phyloP scores from a whole-genome alignment of 345 rosid species.

The Populus simonii region DNA sequence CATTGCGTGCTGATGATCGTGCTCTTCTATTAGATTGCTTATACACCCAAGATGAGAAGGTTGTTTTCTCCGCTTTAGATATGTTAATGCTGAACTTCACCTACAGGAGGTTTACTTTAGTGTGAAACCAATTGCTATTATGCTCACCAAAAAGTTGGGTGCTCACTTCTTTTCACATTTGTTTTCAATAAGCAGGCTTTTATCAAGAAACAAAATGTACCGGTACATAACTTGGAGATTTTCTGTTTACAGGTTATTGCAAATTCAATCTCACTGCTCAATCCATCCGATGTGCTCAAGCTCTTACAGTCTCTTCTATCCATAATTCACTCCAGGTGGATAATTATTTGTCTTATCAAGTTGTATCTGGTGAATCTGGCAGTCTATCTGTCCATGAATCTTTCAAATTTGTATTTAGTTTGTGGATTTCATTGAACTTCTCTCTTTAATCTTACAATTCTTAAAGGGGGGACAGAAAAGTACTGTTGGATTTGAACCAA shows the following conservation, averaged over 20 bases:
- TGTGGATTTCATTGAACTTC: not conserved
- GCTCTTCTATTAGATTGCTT: slow-evolving; percentile 86
- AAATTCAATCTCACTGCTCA: slow-evolving; percentile 69
- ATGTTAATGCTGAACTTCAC: not conserved
- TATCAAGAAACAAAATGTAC: not conserved
- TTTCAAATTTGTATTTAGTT: not conserved
- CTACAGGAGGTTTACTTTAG: not conserved
- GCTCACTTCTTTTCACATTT: not conserved
- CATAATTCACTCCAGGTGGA: slow-evolving; percentile 74
- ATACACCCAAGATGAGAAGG: slow-evolving; percentile 87
- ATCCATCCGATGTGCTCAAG: slow-evolving; percentile 73
- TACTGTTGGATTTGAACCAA: not conserved
- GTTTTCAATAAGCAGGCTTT: not conserved
- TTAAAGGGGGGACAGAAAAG: not conserved
- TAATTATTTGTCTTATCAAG: not conserved
- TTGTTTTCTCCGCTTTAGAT: slow-evolving; percentile 9
- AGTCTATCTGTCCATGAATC: not conserved
- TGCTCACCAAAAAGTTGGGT: not conserved
- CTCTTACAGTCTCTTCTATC: slow-evolving; percentile 68
- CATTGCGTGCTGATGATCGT: slow-evolving; percentile 80
- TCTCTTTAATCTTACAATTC: not conserved
- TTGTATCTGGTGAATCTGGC: not conserved
- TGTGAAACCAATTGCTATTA: not conserved
- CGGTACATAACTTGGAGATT: not conserved
- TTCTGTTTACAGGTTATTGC: slow-evolving; percentile 62